A percentile compares a stretch with the other conserved stretches of the same genome.
Conservation (phyloP, 2,329 filamentous ascomycete genomes). For the Daldinia sp. region DNA sequence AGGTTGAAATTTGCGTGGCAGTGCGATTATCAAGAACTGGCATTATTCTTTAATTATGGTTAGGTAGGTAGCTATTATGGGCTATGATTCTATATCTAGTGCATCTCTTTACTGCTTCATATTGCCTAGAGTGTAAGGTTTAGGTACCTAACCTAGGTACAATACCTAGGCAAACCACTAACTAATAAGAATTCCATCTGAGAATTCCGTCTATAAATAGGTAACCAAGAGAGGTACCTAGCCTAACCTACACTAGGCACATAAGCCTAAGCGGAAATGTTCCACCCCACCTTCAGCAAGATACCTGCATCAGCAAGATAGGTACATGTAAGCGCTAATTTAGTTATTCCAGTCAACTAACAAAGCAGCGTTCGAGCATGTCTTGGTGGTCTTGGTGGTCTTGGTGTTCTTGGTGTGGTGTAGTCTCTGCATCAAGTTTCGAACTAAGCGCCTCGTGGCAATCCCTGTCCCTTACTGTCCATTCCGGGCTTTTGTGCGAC, state of each 20-base stretch:
- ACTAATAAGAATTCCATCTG: not conserved
- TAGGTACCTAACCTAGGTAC: no score
- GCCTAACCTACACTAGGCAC: not conserved
- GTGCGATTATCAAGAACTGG: slow-evolving; percentile 13
- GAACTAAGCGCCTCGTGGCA: slow-evolving; percentile 1
- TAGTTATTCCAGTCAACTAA: no score
- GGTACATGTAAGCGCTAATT: slow-evolving; percentile 31
- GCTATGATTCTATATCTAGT: not conserved
- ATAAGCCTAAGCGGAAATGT: slow-evolving; percentile 1
- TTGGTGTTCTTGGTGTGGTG: no score
- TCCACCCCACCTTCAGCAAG: slow-evolving; percentile 8
- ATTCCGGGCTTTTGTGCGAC: not conserved
- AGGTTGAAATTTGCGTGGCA: slow-evolving; percentile 9
- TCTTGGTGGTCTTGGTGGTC: no score
- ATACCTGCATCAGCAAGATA: no score
- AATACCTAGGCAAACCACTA: not conserved
- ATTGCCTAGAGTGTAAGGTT: not conserved
- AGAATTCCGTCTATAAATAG: slow-evolving; percentile 21
- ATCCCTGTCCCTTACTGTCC: not conserved
- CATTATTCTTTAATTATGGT: not conserved
- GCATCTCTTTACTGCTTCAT: not conserved
- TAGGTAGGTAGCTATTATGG: not conserved
- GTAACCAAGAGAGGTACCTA: slow-evolving; percentile 1
- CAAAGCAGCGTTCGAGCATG: no score
- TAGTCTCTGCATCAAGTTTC: not conserved